Percentiles rank a stretch among this genome's conserved stretches.
Conservation (phyloP, 2,329 filamentous ascomycete species). For the Apiospora koreana region DNA sequence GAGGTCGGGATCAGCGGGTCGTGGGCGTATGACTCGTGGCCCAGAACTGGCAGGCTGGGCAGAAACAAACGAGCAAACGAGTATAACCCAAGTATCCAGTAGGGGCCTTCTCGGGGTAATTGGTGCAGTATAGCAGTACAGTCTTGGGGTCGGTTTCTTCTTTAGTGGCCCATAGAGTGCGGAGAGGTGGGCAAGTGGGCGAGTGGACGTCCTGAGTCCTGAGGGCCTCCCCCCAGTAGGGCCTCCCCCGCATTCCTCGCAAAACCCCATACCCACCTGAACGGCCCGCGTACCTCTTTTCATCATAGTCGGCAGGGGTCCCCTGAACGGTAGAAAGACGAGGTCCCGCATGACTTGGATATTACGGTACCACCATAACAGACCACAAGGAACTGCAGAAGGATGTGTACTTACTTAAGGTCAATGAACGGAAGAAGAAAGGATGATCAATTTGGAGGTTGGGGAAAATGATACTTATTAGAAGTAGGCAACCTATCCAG, state of each 20-base stretch:
- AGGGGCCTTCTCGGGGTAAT: neutral
- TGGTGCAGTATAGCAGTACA: neutral
- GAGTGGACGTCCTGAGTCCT: too few species aligned
- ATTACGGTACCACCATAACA: too few species aligned
- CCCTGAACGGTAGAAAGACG: neutral
- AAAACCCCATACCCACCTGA: slow-evolving; percentile 7
- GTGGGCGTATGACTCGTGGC: neutral
- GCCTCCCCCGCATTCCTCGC: neutral
- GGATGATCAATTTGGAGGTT: neutral
- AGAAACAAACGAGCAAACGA: neutral
- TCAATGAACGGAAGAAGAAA: neutral
- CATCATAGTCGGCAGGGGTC: neutral
- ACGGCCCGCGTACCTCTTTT: neutral
- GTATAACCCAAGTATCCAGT: neutral
- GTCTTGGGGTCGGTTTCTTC: neutral
- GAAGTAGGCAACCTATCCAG: neutral
- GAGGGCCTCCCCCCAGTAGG: too few species aligned
- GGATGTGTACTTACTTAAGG: neutral
- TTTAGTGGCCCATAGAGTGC: neutral
- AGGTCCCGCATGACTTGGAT: slow-evolving; percentile 2
- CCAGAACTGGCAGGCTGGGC: neutral
- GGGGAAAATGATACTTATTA: neutral
- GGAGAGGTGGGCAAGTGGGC: neutral
- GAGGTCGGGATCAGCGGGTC: neutral
- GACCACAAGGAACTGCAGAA: neutral